Evolutionary conservation across 2,329 filamentous ascomycete species (phyloP).

Genomic region (Alternaria tenuissima): DNA sequence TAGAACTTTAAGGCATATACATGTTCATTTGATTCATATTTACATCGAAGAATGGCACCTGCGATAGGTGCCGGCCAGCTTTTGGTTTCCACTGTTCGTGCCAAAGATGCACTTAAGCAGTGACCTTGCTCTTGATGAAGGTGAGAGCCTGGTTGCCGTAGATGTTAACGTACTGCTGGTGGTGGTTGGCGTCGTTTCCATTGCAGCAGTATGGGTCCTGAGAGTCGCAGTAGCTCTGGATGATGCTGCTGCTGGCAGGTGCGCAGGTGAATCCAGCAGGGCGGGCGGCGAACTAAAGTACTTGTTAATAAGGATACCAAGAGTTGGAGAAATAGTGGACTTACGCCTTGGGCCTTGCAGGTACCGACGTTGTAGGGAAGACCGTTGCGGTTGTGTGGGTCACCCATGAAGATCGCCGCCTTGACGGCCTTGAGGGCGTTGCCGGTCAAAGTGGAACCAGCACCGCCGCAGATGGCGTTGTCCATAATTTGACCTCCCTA

Average conservation of each 20-base stretch:
- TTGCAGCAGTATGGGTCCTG: constrained; percentile 73
- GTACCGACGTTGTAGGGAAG: constrained; percentile 69
- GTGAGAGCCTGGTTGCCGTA: constrained; percentile 67
- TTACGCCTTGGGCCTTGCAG: constrained; percentile 66
- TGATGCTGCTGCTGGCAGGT: constrained; percentile 61
- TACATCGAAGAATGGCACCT: constrained; percentile 5
- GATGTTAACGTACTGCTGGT: constrained; percentile 68
- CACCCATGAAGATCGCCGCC: constrained; percentile 71
- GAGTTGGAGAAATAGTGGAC: constrained; percentile 33
- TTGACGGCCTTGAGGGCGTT: constrained; percentile 65
- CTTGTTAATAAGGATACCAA: constrained; percentile 3
- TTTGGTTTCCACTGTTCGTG: background rate
- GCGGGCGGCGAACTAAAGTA: constrained; percentile 66
- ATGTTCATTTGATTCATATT: constrained; percentile 6
- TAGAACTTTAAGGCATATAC: background rate
- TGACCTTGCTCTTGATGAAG: constrained; percentile 66
- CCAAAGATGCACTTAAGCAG: constrained; percentile 31
- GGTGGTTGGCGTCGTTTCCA: constrained; percentile 66
- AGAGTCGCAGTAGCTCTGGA: constrained; percentile 71
- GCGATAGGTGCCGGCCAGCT: background rate
- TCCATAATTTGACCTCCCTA: constrained; percentile 71
- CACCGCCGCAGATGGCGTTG: constrained; percentile 68
- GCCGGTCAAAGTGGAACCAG: constrained; percentile 56
- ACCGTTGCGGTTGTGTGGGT: constrained; percentile 65
- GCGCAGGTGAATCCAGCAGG: constrained; percentile 65